Base-by-base conservation (phyloP, 208 protist species). In the Tetramitus jugosus region DNA sequence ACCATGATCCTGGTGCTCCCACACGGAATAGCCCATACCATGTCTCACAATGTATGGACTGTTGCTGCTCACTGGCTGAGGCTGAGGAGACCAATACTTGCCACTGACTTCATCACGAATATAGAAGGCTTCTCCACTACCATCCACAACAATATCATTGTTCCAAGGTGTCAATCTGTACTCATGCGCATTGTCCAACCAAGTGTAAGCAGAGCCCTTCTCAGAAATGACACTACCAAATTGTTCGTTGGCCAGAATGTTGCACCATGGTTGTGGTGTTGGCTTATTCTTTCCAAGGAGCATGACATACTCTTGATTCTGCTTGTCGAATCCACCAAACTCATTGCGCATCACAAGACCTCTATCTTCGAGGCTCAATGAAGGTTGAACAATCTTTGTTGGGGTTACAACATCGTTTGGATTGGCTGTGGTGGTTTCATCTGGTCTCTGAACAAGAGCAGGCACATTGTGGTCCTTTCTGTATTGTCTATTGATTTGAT, bases 251-350 rank as follows among this genome's bases (percentile, higher is more conserved):
- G 65, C 65, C 10, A 71, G 35, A 42, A 71, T 40, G 39, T 71
- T 71, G 17, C 35, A 42, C 65, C 65, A 71, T 71, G 65, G 65
- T n/a, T 71, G 26, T 49, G 65, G 65, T 13, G 65, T 71, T 56
- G 49, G 49, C 3, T 71, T 17, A 26, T 49, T 49, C 39, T 71
- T 45, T 33, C 40, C 65, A 29, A 71, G 14, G 39, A 71, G 43
- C 39, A 71, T 71, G 39, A 71, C 65, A 49, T 71, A 71, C 29
- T 71, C 65, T 33, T 71, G 43, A 35, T 29, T 7, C 39, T 71
- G 43, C 13, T 17, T 10, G 35, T 71, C 65, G 40, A 71, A 71
- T 37, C 65, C 65, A 33, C 65, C 65, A 49, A 71, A 20, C n/a
- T 71, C 65, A 13, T n/a, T 71, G 29, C 35, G 29, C 10, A 71